These are phyloP conservation scores for Kalmusia sp. DNA, from an alignment of 2,329 filamentous ascomycete genomes.

Conservation along the genomic window DNA sequence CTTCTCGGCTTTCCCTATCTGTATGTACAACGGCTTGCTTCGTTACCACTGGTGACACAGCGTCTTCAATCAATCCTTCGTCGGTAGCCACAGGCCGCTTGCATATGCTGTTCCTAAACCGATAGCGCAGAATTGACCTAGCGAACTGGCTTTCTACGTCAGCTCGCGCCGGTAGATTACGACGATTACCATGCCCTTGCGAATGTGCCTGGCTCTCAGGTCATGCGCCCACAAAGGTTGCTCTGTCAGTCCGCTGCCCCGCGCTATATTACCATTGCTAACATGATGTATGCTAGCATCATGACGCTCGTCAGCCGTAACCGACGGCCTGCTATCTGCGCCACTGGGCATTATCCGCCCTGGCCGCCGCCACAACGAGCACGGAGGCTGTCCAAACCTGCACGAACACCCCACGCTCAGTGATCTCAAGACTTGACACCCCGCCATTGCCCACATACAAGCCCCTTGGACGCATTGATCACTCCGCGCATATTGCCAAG, in stretches of 20 bases:
- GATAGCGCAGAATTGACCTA: conserved; percentile 1
- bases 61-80: conserved; percentile 6
- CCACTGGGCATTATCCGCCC: not conserved
- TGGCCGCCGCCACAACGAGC: not conserved
- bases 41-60: conserved; percentile 6
- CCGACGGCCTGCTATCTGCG: not conserved
- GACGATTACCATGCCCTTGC: not conserved
- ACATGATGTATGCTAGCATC: conserved; percentile 1
- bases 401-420: conserved; percentile 2
- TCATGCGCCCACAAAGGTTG: conserved; percentile 2
- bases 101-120: not conserved
- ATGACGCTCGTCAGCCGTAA: not conserved
- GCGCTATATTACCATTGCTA: conserved; percentile 4
- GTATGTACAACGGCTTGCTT: conserved; percentile 8
- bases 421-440: not conserved
- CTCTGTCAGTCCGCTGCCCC: conserved; percentile 2
- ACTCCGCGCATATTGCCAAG: not conserved
- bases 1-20: conserved; percentile 1
- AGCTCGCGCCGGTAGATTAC: conserved; percentile 3
- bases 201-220: not conserved
- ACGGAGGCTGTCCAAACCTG: not conserved
- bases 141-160: conserved; percentile 1
- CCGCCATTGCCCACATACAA: not conserved
- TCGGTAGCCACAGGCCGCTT: not conserved
- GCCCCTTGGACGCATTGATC: not conserved